A percentile compares a stretch with the other conserved stretches of the same genome.
phyloP scores from a whole-genome alignment of 305 asterid genomes.

The Euphrasia arctica region DNA sequence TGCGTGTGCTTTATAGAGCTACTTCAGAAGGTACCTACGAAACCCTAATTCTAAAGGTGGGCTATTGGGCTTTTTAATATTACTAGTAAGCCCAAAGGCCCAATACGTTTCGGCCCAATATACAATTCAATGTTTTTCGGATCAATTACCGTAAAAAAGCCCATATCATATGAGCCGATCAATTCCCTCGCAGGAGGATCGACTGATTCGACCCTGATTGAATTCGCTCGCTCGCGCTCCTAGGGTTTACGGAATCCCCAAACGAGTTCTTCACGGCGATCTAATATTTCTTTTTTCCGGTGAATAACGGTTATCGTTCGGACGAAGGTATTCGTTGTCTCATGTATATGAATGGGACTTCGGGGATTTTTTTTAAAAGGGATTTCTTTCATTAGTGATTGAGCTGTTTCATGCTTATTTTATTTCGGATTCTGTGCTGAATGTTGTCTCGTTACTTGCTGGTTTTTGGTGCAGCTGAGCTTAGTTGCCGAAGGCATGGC shows the following conservation, averaged over 20 bases:
- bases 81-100: too few species aligned
- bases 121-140: neutral
- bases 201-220: conserved; percentile 19
- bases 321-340: neutral
- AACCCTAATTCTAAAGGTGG: neutral
- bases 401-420: neutral
- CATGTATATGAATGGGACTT: neutral
- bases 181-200: conserved; percentile 6
- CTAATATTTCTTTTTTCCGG: conserved; percentile 6
- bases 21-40: neutral
- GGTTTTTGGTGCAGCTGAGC: conserved; percentile 25
- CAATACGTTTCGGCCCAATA: neutral
- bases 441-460: conserved; percentile 24
- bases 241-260: conserved; percentile 27
- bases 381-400: conserved; percentile 1
- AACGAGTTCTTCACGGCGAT: conserved; percentile 20
- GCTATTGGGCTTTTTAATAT: too few species aligned
- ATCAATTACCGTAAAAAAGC: too few species aligned
- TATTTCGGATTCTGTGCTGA: neutral
- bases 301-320: neutral
- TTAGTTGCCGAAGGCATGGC: conserved; percentile 53
- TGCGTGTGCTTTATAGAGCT: conserved; percentile 25
- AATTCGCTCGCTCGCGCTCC: neutral
- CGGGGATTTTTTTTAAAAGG: neutral
- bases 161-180: neutral